Evolutionary conservation across 2,329 filamentous ascomycete genomes (phyloP).

Genomic region (Fusarium keratoplasticum): DNA sequence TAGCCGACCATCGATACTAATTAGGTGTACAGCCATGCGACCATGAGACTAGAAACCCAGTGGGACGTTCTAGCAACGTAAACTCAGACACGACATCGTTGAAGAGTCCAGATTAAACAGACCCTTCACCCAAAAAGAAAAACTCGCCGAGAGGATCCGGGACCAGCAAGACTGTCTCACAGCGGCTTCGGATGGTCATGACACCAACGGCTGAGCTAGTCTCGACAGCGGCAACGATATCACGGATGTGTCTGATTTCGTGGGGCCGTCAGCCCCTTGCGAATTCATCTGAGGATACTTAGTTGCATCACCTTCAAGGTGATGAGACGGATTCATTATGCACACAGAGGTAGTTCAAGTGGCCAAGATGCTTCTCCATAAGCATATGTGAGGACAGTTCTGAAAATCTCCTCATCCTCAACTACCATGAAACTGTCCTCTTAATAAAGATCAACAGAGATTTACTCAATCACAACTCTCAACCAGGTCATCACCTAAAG

Average conservation of each 20-base stretch:
- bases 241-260: background rate
- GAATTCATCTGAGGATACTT: background rate
- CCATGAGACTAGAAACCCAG: background rate
- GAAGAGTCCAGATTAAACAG: slow-evolving; percentile 58
- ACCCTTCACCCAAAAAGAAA: slow-evolving; percentile 53
- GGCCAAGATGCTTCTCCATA: background rate
- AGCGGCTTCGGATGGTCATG: background rate
- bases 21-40: background rate
- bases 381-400: background rate
- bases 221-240: background rate
- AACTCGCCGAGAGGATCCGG: slow-evolving; percentile 48
- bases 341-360: background rate
- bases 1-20: background rate
- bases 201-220: background rate
- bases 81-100: slow-evolving; percentile 61
- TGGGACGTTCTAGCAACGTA: background rate
- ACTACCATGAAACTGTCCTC: background rate
- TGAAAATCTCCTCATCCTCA: background rate
- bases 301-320: slow-evolving; percentile 1
- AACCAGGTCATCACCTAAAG: background rate
- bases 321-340: background rate
- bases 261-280: background rate
- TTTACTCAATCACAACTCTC: background rate
- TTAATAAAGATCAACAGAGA: background rate
- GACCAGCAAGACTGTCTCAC: background rate